phyloP scores from a whole-genome alignment of 2,329 filamentous ascomycete genomes.

The Penicillium sp. region DNA sequence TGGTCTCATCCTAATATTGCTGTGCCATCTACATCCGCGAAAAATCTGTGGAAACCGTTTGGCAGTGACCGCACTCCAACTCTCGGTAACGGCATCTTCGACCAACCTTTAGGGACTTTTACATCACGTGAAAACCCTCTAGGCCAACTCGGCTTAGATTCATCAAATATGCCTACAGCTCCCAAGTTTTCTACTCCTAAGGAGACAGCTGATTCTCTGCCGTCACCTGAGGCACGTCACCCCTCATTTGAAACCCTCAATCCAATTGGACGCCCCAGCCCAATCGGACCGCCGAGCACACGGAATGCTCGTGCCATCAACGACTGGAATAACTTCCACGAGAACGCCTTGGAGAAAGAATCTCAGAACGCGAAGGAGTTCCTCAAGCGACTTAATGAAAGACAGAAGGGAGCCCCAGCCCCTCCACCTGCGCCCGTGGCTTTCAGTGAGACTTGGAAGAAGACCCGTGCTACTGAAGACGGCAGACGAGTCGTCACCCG shows the following conservation, averaged over 20 bases:
- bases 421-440: slow-evolving; percentile 33
- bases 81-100: slow-evolving; percentile 65
- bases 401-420: slow-evolving; percentile 21
- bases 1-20: slow-evolving; percentile 41
- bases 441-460: slow-evolving; percentile 50
- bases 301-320: slow-evolving; percentile 33
- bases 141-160: slow-evolving; percentile 44
- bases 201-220: slow-evolving; percentile 39
- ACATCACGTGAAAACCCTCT: slow-evolving; percentile 46
- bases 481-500: slow-evolving; percentile 42
- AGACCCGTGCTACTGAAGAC: slow-evolving; percentile 45
- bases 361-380: slow-evolving; percentile 43
- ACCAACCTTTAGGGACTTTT: slow-evolving; percentile 50
- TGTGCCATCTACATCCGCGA: slow-evolving; percentile 34
- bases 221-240: slow-evolving; percentile 42
- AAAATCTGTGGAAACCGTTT: slow-evolving; percentile 61
- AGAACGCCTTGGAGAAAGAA: slow-evolving; percentile 42
- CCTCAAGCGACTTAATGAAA: slow-evolving; percentile 41
- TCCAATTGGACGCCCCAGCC: slow-evolving; percentile 45
- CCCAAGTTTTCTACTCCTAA: slow-evolving; percentile 35
- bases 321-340: slow-evolving; percentile 49
- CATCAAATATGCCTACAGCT: slow-evolving; percentile 37
- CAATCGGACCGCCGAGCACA: slow-evolving; percentile 48
- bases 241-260: slow-evolving; percentile 41
- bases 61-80: slow-evolving; percentile 58